A percentile compares a stretch with the other conserved stretches of the same genome.
Conservation (phyloP, 805 yeast species). For the Tetrapisispora namnaoensis region DNA sequence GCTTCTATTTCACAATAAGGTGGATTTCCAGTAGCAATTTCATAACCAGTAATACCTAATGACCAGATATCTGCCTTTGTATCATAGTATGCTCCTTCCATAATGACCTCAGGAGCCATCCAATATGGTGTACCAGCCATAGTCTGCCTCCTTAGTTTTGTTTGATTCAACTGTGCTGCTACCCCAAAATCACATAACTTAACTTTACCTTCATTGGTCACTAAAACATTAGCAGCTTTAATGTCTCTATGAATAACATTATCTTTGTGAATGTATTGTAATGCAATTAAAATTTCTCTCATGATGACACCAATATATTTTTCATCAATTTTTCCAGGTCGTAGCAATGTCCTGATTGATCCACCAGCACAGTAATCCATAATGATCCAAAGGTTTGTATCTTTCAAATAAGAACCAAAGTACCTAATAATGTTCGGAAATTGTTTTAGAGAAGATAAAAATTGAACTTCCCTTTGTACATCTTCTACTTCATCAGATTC, state of each 20-base stretch:
- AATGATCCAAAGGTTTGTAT: constrained; percentile 90
- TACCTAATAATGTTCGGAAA: constrained; percentile 91
- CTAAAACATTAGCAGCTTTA: constrained; percentile 90
- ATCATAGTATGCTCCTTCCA: constrained; percentile 83
- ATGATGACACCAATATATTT: constrained; percentile 71
- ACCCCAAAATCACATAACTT: constrained; percentile 97
- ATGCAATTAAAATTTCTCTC: constrained; percentile 69
- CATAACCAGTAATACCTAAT: constrained; percentile 85
- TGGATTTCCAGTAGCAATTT: constrained; percentile 93
- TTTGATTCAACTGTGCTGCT: constrained; percentile 81
- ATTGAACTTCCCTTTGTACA: constrained; percentile 86
- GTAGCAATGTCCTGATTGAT: constrained; percentile 70
- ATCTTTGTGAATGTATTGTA: constrained; percentile 71
- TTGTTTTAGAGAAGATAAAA: constrained; percentile 68
- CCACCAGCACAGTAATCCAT: constrained; percentile 99
- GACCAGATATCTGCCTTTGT: constrained; percentile 97
- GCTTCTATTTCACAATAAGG: constrained; percentile 96
- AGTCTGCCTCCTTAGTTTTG: constrained; percentile 72
- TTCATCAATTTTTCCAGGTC: constrained; percentile 86
- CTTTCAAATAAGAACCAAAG: constrained; percentile 78
- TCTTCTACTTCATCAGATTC: constrained; percentile 90
- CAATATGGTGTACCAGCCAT: constrained; percentile 96
- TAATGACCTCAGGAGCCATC: constrained; percentile 99
- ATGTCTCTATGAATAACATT: constrained; percentile 95
- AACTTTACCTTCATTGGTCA: constrained; percentile 81